Evolutionary conservation across 1,139 yeast species (phyloP).

Genomic region (Taphrina deformans): DNA sequence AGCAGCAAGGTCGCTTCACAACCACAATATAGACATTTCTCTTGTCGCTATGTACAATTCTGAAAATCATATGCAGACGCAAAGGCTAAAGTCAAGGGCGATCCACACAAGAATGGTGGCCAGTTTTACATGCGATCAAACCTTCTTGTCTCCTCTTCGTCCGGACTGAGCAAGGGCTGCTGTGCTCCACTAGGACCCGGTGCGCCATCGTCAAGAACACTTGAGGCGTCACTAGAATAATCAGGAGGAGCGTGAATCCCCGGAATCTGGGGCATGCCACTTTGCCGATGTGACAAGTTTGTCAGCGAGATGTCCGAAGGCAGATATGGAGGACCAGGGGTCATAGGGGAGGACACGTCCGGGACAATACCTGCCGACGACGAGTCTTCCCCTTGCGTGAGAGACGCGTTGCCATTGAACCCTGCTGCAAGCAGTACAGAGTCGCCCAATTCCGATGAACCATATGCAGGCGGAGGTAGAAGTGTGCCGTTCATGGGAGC

Average conservation of each 20-base stretch:
- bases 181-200: conserved; percentile 19
- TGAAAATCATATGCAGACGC: conserved; percentile 1
- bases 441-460: conserved; percentile 40
- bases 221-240: conserved; percentile 16
- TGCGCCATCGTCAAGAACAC: conserved; percentile 12
- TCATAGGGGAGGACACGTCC: neutral
- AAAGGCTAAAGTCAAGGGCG: neutral
- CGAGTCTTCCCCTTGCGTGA: neutral
- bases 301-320: conserved; percentile 24
- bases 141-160: neutral
- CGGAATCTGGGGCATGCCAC: neutral
- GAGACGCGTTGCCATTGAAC: conserved; percentile 8
- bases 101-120: neutral
- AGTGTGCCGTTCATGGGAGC: conserved; percentile 72
- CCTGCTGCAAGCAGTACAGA: conserved; percentile 30
- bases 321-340: conserved; percentile 5
- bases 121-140: conserved; percentile 26
- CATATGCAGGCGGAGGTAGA: conserved; percentile 76
- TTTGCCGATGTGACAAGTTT: conserved; percentile 20
- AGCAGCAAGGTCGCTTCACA: neutral
- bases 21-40: neutral
- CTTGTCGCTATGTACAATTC: neutral
- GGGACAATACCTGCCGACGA: neutral
- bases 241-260: conserved; percentile 11
- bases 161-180: conserved; percentile 1